Percentiles rank a stretch among this genome's conserved stretches.
These are phyloP conservation scores for Neocallimastix lanati DNA, from an alignment of 192 early-diverging fungal genomes.

Conservation along the genomic window DNA sequence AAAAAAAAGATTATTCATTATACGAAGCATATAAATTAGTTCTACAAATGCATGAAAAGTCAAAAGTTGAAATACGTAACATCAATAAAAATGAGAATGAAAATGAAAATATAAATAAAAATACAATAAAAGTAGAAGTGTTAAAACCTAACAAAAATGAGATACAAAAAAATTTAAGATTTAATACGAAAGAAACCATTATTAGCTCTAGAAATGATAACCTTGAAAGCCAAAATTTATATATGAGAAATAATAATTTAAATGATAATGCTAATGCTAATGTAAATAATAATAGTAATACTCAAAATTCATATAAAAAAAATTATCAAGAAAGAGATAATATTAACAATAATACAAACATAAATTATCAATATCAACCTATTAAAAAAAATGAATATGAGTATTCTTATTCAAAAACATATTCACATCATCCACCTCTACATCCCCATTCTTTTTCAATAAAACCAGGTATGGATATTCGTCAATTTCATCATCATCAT, in stretches of 20 bases:
- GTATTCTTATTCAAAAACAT: background rate
- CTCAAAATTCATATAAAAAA: background rate
- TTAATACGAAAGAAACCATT: background rate
- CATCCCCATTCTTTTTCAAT: too few species aligned
- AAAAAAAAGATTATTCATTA: too few species aligned
- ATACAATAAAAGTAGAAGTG: background rate
- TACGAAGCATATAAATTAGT: too few species aligned
- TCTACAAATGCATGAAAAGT: background rate
- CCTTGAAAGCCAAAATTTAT: too few species aligned
- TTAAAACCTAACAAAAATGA: background rate
- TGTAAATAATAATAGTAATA: background rate
- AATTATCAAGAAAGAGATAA: background rate
- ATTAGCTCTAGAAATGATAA: too few species aligned
- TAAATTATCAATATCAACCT: background rate
- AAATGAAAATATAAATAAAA: background rate
- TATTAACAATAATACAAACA: background rate
- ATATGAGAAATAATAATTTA: too few species aligned
- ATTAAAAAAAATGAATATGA: background rate
- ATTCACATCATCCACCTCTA: background rate
- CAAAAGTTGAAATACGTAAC: background rate
- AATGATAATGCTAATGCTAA: background rate
- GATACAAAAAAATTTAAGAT: background rate
- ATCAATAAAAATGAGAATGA: background rate
- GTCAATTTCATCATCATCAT: too few species aligned
- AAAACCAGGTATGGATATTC: too few species aligned